Percentiles rank a stretch among this genome's conserved stretches.
phyloP scores from a whole-genome alignment of 345 rosid species.

The Linum tenue region DNA sequence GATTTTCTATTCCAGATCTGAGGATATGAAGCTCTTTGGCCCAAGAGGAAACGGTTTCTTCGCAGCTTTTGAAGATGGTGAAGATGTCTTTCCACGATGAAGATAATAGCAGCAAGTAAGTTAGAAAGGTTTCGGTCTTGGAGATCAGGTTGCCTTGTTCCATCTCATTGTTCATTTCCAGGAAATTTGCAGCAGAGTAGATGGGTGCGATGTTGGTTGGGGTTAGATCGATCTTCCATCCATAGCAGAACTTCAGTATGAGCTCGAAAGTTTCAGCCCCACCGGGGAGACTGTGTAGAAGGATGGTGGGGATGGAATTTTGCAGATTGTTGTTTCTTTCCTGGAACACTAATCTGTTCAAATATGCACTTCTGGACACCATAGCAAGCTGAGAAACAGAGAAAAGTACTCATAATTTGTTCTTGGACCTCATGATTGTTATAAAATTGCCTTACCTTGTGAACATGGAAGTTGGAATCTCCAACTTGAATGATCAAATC shows the following conservation, averaged over 20 bases:
- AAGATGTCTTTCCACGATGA: not conserved
- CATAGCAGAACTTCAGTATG: constrained; percentile 45
- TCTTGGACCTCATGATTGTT: not conserved
- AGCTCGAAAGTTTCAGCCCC: constrained; percentile 33
- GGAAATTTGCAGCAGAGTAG: constrained; percentile 40
- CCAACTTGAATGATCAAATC: constrained; percentile 45
- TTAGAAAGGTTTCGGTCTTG: constrained; percentile 32
- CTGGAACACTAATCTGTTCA: constrained; percentile 36
- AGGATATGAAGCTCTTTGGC: not conserved
- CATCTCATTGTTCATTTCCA: constrained; percentile 49
- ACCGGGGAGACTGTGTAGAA: constrained; percentile 35
- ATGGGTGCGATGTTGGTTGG: constrained; percentile 37
- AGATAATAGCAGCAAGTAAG: constrained; percentile 30
- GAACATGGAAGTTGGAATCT: constrained; percentile 41
- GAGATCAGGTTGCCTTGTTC: constrained; percentile 34
- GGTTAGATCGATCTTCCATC: constrained; percentile 38
- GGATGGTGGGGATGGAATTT: constrained; percentile 14
- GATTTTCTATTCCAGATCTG: constrained; percentile 26
- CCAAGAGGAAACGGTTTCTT: not conserved
- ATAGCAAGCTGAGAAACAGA: constrained; percentile 35
- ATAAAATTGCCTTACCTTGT: constrained; percentile 30
- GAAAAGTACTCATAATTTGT: not conserved
- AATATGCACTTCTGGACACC: constrained; percentile 45
- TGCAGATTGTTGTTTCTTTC: constrained; percentile 17
- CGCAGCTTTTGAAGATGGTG: not conserved